Percentiles rank a stretch among this genome's conserved stretches.
Evolutionary conservation across 2,329 filamentous ascomycete genomes (phyloP).

Genomic region (Aspergillus fischeri): DNA sequence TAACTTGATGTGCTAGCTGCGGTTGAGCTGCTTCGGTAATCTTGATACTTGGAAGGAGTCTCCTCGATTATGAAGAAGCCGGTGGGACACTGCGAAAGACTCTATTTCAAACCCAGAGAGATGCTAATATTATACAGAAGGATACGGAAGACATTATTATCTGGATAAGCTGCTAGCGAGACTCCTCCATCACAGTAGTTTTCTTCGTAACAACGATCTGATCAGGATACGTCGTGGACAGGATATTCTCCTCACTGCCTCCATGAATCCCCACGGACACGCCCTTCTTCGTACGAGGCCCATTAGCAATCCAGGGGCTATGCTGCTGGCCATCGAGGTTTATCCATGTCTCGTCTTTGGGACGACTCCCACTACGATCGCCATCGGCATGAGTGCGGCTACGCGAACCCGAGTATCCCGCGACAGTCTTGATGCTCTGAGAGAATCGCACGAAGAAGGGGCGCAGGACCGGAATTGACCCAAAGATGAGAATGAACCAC

Average conservation of each 20-base stretch:
- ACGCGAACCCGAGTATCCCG: slow-evolving; percentile 1
- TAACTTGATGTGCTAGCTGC: too few relatives aligned
- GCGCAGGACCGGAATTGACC: slow-evolving; percentile 16
- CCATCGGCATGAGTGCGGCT: neutral
- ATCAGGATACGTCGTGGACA: neutral
- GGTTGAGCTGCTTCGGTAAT: too few relatives aligned
- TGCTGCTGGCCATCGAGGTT: neutral
- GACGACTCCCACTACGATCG: neutral
- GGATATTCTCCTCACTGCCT: neutral
- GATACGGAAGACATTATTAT: too few relatives aligned
- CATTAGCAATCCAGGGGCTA: neutral
- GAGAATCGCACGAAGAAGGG: slow-evolving; percentile 13
- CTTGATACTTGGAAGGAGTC: too few relatives aligned
- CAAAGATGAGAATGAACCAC: slow-evolving; percentile 18
- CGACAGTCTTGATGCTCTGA: slow-evolving; percentile 13
- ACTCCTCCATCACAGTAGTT: neutral
- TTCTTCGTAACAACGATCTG: neutral
- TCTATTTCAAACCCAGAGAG: too few relatives aligned
- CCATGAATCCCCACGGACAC: neutral
- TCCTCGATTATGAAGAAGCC: too few relatives aligned
- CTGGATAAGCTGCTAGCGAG: too few relatives aligned
- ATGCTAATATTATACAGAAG: too few relatives aligned
- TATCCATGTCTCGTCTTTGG: neutral
- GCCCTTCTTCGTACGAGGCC: neutral
- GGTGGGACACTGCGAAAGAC: too few relatives aligned